Percentiles rank a stretch among this genome's conserved stretches.
Conservation (phyloP, 495 filamentous ascomycete genomes). For the Trichoderma gamsii region DNA sequence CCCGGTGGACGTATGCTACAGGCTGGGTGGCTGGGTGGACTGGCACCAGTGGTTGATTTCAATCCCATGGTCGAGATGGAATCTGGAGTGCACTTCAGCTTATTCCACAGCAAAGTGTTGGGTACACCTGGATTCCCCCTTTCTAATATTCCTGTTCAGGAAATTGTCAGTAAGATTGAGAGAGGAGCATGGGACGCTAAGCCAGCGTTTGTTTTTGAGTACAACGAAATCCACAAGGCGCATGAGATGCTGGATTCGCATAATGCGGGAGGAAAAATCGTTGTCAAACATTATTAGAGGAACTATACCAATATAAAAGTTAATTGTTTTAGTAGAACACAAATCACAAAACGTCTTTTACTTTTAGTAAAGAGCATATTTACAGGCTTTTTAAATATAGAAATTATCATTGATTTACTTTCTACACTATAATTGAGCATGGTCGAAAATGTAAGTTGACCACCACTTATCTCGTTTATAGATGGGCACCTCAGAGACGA, state of each 20-base stretch:
- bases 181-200: conserved; percentile 27
- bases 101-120: conserved; percentile 40
- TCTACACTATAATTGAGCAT: no score
- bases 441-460: no score
- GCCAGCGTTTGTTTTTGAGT: conserved; percentile 30
- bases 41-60: conserved; percentile 41
- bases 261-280: conserved; percentile 34
- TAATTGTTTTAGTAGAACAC: neutral
- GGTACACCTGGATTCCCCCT: conserved; percentile 38
- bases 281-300: conserved; percentile 24
- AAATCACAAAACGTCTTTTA: neutral
- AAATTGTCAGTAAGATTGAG: conserved; percentile 31
- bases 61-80: conserved; percentile 44
- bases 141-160: conserved; percentile 38
- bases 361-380: no score
- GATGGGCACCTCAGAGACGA: no score
- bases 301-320: neutral
- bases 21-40: conserved; percentile 42
- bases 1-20: conserved; percentile 36
- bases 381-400: no score
- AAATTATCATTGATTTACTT: no score
- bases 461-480: no score
- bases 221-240: conserved; percentile 32
- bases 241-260: conserved; percentile 31
- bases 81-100: conserved; percentile 45